These are phyloP conservation scores for Aspergillus sclerotialis DNA, from an alignment of 2,329 filamentous ascomycete genomes.

Conservation along the genomic window DNA sequence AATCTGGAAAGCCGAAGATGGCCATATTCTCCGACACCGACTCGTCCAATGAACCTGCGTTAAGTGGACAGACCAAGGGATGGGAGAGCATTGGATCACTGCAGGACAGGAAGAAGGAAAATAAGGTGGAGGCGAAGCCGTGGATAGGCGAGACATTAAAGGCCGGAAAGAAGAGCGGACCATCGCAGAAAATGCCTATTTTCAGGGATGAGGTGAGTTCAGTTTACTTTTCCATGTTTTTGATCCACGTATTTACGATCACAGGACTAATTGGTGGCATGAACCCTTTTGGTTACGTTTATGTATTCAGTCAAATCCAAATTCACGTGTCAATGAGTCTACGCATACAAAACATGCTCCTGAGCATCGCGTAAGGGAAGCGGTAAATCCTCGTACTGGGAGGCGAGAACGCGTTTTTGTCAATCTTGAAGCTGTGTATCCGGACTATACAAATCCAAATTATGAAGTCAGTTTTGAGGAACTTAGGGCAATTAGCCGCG, in stretches of 20 bases:
- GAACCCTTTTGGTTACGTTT: slow-evolving; percentile 32
- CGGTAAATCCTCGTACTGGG: slow-evolving; percentile 73
- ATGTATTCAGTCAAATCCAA: slow-evolving; percentile 47
- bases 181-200: slow-evolving; percentile 73
- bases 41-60: slow-evolving; percentile 48
- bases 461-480: slow-evolving; percentile 89
- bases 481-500: slow-evolving; percentile 69
- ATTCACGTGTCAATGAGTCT: slow-evolving; percentile 31
- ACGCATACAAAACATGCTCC: slow-evolving; percentile 50
- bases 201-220: slow-evolving; percentile 93
- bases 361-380: slow-evolving; percentile 72
- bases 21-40: slow-evolving; percentile 82
- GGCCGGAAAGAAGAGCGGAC: slow-evolving; percentile 72
- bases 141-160: slow-evolving; percentile 91
- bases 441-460: slow-evolving; percentile 61
- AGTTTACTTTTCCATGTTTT: slow-evolving; percentile 29
- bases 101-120: slow-evolving; percentile 88
- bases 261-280: slow-evolving; percentile 84
- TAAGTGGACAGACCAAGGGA: slow-evolving; percentile 56
- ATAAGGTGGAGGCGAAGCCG: slow-evolving; percentile 73
- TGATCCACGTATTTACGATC: slow-evolving; percentile 71
- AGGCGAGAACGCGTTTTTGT: slow-evolving; percentile 83
- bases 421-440: slow-evolving; percentile 78
- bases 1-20: slow-evolving; percentile 71
- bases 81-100: slow-evolving; percentile 91